phyloP scores from a whole-genome alignment of 495 filamentous ascomycete species.

The Platismatia glauca region DNA sequence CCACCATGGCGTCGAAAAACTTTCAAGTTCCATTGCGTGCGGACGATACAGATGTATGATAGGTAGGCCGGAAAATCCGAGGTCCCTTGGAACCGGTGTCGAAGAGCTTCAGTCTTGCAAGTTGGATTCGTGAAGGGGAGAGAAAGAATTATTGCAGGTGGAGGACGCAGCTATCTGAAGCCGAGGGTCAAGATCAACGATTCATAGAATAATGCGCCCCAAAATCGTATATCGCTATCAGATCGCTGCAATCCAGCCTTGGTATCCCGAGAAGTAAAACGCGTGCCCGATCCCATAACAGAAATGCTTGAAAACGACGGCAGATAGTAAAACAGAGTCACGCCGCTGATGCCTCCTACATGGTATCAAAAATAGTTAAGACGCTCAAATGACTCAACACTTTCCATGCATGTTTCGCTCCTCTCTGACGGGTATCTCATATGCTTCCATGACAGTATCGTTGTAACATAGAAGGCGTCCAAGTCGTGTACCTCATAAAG shows the following conservation, averaged over 20 bases:
- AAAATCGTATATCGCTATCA: background rate
- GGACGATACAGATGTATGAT: background rate
- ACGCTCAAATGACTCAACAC: slow-evolving; percentile 2
- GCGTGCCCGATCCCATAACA: background rate
- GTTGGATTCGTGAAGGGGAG: background rate
- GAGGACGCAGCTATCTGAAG: background rate
- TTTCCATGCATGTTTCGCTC: slow-evolving; percentile 5
- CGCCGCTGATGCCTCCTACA: slow-evolving; percentile 4
- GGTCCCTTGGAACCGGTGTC: background rate
- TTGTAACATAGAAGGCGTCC: slow-evolving; percentile 13
- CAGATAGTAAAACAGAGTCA: background rate
- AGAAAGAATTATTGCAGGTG: background rate
- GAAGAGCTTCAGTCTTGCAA: background rate
- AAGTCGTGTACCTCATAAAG: slow-evolving; percentile 13
- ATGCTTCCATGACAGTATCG: slow-evolving; percentile 13
- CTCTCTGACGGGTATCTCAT: slow-evolving; percentile 18
- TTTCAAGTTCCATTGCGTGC: background rate
- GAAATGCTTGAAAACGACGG: slow-evolving; percentile 10
- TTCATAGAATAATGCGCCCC: background rate
- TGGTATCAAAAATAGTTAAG: background rate
- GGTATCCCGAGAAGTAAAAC: slow-evolving; percentile 7
- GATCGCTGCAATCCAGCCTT: slow-evolving; percentile 5
- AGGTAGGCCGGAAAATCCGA: background rate
- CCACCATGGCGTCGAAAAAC: background rate
- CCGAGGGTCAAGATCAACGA: background rate